Evolutionary conservation across 331 rosid species (phyloP).

Genomic region (Stylosanthes scabra): DNA sequence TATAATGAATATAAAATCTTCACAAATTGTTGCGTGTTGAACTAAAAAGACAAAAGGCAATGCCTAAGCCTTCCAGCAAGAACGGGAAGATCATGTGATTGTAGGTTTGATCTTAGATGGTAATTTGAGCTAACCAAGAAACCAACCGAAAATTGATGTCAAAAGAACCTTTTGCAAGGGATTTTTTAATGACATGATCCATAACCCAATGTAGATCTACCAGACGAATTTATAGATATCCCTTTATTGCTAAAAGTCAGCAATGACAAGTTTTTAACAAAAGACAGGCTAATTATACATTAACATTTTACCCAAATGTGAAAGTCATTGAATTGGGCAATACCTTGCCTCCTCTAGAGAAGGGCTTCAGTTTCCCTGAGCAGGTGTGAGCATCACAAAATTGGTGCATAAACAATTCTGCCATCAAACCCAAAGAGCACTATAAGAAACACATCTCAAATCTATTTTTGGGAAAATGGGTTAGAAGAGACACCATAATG

Average conservation of each 20-base stretch:
- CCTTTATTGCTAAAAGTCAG: conserved; percentile 21
- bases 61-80: conserved; percentile 5
- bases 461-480: background rate
- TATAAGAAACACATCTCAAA: conserved; percentile 33
- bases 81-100: conserved; percentile 22
- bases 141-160: conserved; percentile 29
- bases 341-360: conserved; percentile 89
- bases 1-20: conserved; percentile 28
- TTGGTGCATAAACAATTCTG: conserved; percentile 86
- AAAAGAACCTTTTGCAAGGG: conserved; percentile 2
- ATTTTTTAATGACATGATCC: conserved; percentile 32
- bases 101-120: conserved; percentile 22
- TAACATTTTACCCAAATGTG: background rate
- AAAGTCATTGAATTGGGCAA: conserved; percentile 16
- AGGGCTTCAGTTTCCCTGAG: conserved; percentile 73
- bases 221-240: conserved; percentile 20
- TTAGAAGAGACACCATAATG: conserved; percentile 1
- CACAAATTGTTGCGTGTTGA: conserved; percentile 17
- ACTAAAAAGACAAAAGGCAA: conserved; percentile 15
- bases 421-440: conserved; percentile 36
- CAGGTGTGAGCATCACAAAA: conserved; percentile 90
- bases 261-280: conserved; percentile 26
- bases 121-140: conserved; percentile 34
- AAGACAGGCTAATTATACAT: conserved; percentile 18
- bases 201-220: conserved; percentile 17